Conservation (phyloP, 805 yeast species). For the Scheffersomyces lignosus region DNA sequence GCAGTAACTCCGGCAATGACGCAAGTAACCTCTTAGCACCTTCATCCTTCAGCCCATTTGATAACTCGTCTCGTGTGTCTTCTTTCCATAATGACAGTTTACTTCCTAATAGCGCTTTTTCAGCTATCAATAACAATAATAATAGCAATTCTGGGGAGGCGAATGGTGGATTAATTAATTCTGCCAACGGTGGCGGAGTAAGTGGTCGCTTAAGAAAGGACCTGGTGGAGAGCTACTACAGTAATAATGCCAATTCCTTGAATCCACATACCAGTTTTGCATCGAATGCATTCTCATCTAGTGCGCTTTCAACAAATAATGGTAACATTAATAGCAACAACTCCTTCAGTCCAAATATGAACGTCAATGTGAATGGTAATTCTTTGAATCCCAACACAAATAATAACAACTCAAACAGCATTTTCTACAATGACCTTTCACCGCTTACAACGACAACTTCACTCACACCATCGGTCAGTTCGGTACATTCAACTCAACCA, state of each 20-base stretch:
- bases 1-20: no score
- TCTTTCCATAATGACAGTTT: no score
- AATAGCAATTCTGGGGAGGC: no score
- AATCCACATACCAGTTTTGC: no score
- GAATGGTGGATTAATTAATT: no score
- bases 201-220: no score
- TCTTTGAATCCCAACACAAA: constrained; percentile 9
- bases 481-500: constrained; percentile 43
- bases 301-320: no score
- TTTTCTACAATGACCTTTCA: constrained; percentile 28
- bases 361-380: constrained; percentile 7
- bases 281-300: no score
- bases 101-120: no score
- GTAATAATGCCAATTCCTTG: constrained; percentile 7
- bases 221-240: neutral
- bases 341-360: constrained; percentile 2
- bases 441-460: constrained; percentile 47
- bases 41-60: constrained; percentile 9
- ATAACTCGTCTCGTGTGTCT: constrained; percentile 9
- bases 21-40: neutral
- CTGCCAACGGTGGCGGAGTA: no score
- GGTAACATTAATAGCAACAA: neutral
- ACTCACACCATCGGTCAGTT: constrained; percentile 39
- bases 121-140: no score
- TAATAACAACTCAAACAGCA: constrained; percentile 1